Evolutionary conservation across 768 basidiomycete genomes (phyloP).

Genomic region (Wakefieldia striispora): DNA sequence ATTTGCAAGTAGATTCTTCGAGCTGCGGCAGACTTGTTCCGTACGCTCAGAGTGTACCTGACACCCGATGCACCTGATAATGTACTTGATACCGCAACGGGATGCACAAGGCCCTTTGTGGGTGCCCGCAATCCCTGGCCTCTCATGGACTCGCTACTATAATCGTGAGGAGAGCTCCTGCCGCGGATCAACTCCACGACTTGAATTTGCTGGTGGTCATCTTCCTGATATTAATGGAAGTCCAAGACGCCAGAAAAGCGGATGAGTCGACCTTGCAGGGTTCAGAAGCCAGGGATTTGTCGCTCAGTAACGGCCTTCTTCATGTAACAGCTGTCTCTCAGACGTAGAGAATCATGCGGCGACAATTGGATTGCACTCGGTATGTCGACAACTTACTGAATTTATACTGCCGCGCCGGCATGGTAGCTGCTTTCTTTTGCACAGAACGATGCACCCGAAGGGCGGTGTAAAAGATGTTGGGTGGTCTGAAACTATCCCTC

Average conservation of each 20-base stretch:
- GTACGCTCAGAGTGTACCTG: neutral
- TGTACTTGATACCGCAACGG: neutral
- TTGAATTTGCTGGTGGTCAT: constrained; percentile 6
- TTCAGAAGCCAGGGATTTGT: too few species aligned
- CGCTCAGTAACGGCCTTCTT: neutral
- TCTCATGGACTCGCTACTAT: constrained; percentile 2
- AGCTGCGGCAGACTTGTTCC: neutral
- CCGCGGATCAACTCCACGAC: constrained; percentile 10
- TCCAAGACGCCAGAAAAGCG: constrained; percentile 8
- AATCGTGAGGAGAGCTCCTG: constrained; percentile 2
- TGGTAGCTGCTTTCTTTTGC: too few species aligned
- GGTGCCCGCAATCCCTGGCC: too few species aligned
- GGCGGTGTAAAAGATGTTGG: too few species aligned
- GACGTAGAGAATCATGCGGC: neutral
- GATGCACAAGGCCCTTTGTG: neutral
- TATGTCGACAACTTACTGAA: too few species aligned
- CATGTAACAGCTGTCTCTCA: constrained; percentile 1
- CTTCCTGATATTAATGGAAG: neutral
- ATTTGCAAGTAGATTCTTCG: neutral
- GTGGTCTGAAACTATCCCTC: too few species aligned
- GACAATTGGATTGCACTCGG: neutral
- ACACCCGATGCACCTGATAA: neutral
- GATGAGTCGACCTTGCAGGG: neutral
- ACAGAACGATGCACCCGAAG: too few species aligned
- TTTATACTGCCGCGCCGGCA: too few species aligned